Conservation (phyloP, 2,329 filamentous ascomycete species). For the Alternaria infectoria region DNA sequence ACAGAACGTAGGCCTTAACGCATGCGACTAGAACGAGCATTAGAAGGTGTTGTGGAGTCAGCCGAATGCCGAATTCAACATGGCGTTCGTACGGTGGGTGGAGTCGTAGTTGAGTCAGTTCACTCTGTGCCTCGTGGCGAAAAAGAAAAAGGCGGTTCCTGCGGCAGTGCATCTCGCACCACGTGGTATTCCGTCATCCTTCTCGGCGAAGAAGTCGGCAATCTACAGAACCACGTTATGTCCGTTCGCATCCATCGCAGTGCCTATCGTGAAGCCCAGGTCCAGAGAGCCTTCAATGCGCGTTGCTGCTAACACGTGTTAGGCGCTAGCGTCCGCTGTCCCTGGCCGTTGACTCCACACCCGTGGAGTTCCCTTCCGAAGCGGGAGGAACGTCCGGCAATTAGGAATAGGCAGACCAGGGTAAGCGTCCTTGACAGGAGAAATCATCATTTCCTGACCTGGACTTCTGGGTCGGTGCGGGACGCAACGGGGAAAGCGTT, state of each 20-base stretch:
- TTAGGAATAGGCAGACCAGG: conserved; percentile 5
- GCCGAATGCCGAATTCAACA: conserved; percentile 35
- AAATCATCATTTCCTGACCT: not conserved
- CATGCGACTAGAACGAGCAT: conserved; percentile 5
- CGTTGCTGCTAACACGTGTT: not conserved
- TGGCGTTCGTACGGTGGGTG: conserved; percentile 19
- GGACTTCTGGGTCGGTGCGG: not conserved
- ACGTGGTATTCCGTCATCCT: not conserved
- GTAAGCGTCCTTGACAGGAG: conserved; percentile 5
- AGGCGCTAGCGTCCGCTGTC: conserved; percentile 1
- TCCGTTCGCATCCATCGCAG: not conserved
- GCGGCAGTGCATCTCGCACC: not conserved
- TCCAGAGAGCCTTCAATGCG: conserved; percentile 3
- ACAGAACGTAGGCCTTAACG: not conserved
- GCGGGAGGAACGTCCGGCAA: conserved; percentile 11
- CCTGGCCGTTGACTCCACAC: conserved; percentile 12
- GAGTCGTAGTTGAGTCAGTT: conserved; percentile 6
- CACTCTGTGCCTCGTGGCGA: not conserved
- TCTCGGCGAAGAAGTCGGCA: conserved; percentile 2
- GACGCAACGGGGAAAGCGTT: conserved; percentile 6
- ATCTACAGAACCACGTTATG: conserved; percentile 5
- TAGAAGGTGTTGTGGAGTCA: conserved; percentile 7
- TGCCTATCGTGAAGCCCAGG: not conserved
- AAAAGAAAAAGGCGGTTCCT: not conserved
- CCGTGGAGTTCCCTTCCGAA: conserved; percentile 7